Base-by-base conservation (phyloP, 345 rosid species). In the Lepidium sativum region DNA sequence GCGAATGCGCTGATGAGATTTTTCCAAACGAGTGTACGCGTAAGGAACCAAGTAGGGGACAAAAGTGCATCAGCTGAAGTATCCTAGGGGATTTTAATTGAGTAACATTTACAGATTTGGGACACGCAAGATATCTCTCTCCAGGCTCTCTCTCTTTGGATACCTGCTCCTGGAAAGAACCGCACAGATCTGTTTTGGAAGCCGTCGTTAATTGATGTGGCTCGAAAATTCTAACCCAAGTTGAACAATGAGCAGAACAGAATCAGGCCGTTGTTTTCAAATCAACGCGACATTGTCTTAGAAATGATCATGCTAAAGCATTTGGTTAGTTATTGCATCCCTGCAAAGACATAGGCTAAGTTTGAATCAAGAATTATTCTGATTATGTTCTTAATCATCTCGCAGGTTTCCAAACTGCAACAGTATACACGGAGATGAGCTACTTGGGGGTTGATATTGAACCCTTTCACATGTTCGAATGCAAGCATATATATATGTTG, bases 91-190 rank as follows among this genome's bases (percentile, higher is more conserved):
- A 33, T 81, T 83, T 77, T 47, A 84, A 11, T 16, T 50, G 60
- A 54, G 69, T 16, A 75, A 78, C 50, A 80, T 83, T 21, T 79
- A 83, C 59, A 21, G 44, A 45, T 69, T 82, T 18, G 79, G 84
- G 58, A 83, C 82, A 39, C 49, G 79, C 45, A 83, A 84, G 73
- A 52, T 83, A 15, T 42, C 75, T 15, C 44, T 85, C 52, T 21
- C 47, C 1, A 86, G 83, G 48, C 75, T 88, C 70, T 85, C 77
- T 61, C 87, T 84, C 1, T 74, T 83, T 76, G 89, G 92, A 38
- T 86, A 85, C 67, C 63, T 78, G 65, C 91, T 89, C 33, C 53
- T 87, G 72, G 91, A 88, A 64, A 76, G 87, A 77, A 51, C 86
- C 11, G 72, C 75, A 41, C 71, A 68, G 34, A 45, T 81, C 34